Evolutionary conservation across 768 basidiomycete species (phyloP).

Genomic region (Favolaschia claudopus): DNA sequence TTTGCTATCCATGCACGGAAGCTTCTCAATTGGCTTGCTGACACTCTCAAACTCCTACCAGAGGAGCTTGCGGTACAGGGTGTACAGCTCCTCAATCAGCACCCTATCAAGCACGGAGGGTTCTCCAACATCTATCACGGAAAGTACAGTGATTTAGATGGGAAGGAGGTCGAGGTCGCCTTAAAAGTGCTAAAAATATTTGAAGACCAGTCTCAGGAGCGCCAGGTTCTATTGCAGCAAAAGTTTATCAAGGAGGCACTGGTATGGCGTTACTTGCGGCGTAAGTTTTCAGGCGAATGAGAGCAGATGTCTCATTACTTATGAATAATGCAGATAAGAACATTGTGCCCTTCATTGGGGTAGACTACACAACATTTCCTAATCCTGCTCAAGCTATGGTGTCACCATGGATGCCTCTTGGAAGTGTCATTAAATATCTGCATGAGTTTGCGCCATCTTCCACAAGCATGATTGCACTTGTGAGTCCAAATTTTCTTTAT

Average conservation of each 20-base stretch:
- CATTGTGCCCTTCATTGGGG: not conserved
- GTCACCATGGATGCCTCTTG: conserved; percentile 1
- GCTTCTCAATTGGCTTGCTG: not conserved
- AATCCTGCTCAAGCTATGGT: not conserved
- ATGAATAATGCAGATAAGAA: no score
- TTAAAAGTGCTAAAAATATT: conserved; percentile 7
- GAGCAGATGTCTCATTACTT: no score
- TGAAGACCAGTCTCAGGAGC: not conserved
- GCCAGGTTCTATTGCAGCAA: not conserved
- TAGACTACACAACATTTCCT: not conserved
- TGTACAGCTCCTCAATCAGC: not conserved
- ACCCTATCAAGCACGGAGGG: not conserved
- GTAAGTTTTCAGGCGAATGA: no score
- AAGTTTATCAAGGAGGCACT: not conserved
- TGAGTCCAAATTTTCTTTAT: no score
- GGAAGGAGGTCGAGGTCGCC: not conserved
- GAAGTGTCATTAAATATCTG: not conserved
- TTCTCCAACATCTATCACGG: conserved; percentile 4
- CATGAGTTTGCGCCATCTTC: not conserved
- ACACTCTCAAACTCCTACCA: not conserved
- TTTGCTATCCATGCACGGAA: not conserved
- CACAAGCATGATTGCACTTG: not conserved
- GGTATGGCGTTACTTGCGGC: not conserved
- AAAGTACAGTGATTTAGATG: not conserved
- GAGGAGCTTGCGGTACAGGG: not conserved